Base-by-base conservation (phyloP, 192 early-diverging fungal species). In the Cladochytrium replicatum region DNA sequence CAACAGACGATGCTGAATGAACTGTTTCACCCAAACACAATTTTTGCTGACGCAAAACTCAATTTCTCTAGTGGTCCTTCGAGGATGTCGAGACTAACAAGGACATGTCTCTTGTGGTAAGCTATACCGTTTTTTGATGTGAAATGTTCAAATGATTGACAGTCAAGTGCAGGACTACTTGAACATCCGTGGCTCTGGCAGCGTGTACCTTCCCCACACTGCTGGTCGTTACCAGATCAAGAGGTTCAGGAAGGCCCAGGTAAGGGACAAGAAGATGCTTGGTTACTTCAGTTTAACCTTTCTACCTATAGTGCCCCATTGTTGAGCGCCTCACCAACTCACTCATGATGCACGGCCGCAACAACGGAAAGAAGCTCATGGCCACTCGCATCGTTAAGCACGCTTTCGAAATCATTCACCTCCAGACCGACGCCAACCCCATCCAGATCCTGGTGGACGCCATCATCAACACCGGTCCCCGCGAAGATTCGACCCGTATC, bases 361-460 rank as follows among this genome's bases (percentile, higher is more conserved):
- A 97, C 88, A 97, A 92, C 81, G 94, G 92, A 63, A 97, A 97
- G 85, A 97, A 97, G 85, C 78, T 97, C 55, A 94, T 96, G 92
- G 87, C 94, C 58, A 78, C 80, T 67, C 91, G 94, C 54, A 97
- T 97, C 63, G 88, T 97, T 66, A 91, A 97, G 83, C 94, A 97
- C 78, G 88, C 92, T 43, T 94, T 97, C 68, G 94, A 97, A 76
- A 97, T 97, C 72, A 85, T 96, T 71, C 81, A 97, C 85, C 81
- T 97, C 66, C 80, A 91, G 68, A 93, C 92, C 60, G 94, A 97
- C 74, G 77, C 78, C 71, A 97, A 97, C 87, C 94, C 94, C 58
- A 82, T 96, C 69, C 94, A 97, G 80, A 77, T 97, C 48, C 77
- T 97, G 38, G 87, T 97, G 54, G 94, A 97, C 69, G 94, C 94